These are phyloP conservation scores for Aspergillus eucalypticola DNA, from an alignment of 2,329 filamentous ascomycete species.

Conservation along the genomic window DNA sequence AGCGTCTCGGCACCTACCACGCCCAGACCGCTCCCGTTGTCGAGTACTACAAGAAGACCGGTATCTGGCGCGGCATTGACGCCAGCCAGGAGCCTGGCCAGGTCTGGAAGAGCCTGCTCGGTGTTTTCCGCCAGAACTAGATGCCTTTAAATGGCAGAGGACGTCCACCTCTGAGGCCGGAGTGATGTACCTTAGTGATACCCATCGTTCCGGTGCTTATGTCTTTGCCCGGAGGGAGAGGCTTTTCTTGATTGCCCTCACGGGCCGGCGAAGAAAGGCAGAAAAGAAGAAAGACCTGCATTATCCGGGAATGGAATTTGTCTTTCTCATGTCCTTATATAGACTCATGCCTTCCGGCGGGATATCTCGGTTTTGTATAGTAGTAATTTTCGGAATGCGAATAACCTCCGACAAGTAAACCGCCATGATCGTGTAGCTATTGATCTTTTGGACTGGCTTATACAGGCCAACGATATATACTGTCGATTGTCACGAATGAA, in stretches of 20 bases:
- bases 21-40: slow-evolving; percentile 90
- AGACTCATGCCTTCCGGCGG: slow-evolving; percentile 16
- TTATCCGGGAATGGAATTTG: slow-evolving; percentile 15
- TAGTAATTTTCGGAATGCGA: slow-evolving; percentile 25
- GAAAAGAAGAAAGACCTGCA: background rate
- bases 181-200: slow-evolving; percentile 7
- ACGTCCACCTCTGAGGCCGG: slow-evolving; percentile 1
- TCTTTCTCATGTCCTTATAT: slow-evolving; percentile 20
- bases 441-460: too few species aligned
- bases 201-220: slow-evolving; percentile 1
- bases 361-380: slow-evolving; percentile 33
- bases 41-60: slow-evolving; percentile 93
- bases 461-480: too few species aligned
- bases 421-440: background rate
- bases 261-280: slow-evolving; percentile 1
- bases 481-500: too few species aligned
- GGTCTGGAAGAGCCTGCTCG: slow-evolving; percentile 91
- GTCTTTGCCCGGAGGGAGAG: background rate
- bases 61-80: slow-evolving; percentile 95
- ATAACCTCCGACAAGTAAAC: slow-evolving; percentile 10
- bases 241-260: background rate
- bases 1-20: slow-evolving; percentile 92
- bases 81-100: slow-evolving; percentile 93
- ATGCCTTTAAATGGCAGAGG: background rate
- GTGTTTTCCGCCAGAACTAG: slow-evolving; percentile 70